Percentiles rank a stretch among this genome's conserved stretches.
These are phyloP conservation scores for Rhizophagus clarus DNA, from an alignment of 192 early-diverging fungal genomes.

Conservation along the genomic window DNA sequence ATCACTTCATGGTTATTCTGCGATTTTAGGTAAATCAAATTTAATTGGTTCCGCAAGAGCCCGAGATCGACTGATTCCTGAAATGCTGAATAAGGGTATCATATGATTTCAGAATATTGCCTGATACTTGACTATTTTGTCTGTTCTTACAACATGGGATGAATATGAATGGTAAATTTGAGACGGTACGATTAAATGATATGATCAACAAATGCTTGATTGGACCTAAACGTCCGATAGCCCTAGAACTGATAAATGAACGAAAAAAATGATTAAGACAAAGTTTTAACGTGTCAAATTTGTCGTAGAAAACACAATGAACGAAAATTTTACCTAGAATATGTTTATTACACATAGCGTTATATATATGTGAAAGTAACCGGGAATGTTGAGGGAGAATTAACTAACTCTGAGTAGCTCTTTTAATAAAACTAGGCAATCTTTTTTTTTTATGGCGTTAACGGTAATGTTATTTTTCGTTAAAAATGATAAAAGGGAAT, in stretches of 20 bases:
- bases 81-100: too few relatives aligned
- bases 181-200: conserved; percentile 41
- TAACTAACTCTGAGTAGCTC: neutral
- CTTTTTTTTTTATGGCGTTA: neutral
- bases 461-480: too few relatives aligned
- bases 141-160: too few relatives aligned
- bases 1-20: conserved; percentile 43
- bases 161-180: conserved; percentile 34
- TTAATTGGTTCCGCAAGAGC: too few relatives aligned
- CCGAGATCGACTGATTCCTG: too few relatives aligned
- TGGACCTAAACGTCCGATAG: conserved; percentile 39
- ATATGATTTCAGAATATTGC: too few relatives aligned
- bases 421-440: neutral
- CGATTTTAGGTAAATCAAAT: too few relatives aligned
- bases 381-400: neutral
- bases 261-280: neutral
- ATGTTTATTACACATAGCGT: neutral
- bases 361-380: too few relatives aligned
- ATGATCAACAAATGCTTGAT: conserved; percentile 41
- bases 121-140: too few relatives aligned
- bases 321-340: neutral
- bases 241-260: conserved; percentile 39
- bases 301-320: too few relatives aligned
- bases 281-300: too few relatives aligned
- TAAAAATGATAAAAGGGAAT: neutral